Percentiles rank a stretch among this genome's conserved stretches.
Conservation (phyloP, 2,329 filamentous ascomycete species). For the Diaporthe aspalathi region DNA sequence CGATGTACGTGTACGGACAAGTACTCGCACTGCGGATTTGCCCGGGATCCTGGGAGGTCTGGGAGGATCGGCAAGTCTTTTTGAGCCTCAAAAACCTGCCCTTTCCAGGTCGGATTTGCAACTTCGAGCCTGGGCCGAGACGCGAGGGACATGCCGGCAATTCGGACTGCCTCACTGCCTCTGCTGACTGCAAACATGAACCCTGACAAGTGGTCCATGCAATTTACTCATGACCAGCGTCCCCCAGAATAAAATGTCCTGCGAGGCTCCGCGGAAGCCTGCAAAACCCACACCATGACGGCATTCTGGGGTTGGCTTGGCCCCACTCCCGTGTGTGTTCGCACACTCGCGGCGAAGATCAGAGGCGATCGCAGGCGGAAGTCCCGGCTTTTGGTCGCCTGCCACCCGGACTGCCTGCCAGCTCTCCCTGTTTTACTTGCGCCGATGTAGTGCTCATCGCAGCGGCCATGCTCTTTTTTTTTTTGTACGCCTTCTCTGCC, state of each 20-base stretch:
- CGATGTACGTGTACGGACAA: not conserved
- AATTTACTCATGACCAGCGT: conserved; percentile 12
- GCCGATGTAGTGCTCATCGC: not conserved
- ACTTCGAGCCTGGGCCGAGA: not conserved
- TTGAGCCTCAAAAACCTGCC: conserved; percentile 19
- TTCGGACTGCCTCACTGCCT: not conserved
- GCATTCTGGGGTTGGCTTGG: conserved; percentile 1
- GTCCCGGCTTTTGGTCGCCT: conserved; percentile 2
- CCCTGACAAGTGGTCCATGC: not conserved
- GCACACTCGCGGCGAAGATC: conserved; percentile 24
- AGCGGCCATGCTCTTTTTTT: conserved; percentile 1
- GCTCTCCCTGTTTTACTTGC: not conserved
- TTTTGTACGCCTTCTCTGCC: not conserved
- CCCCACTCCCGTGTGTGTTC: conserved; percentile 17
- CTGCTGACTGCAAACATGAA: not conserved
- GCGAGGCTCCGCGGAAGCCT: conserved; percentile 19
- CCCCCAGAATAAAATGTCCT: conserved; percentile 17
- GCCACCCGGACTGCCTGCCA: not conserved
- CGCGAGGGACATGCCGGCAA: not conserved
- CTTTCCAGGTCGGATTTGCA: not conserved
- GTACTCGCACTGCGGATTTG: conserved; percentile 8
- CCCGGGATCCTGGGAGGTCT: conserved; percentile 4
- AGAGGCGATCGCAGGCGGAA: conserved; percentile 17
- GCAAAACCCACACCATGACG: conserved; percentile 24
- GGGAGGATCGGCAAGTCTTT: not conserved